Evolutionary conservation across 2,329 filamentous ascomycete genomes (phyloP), one percentile per base, ranked within the genome.

Genomic region (Apiospora arundinis): DNA sequence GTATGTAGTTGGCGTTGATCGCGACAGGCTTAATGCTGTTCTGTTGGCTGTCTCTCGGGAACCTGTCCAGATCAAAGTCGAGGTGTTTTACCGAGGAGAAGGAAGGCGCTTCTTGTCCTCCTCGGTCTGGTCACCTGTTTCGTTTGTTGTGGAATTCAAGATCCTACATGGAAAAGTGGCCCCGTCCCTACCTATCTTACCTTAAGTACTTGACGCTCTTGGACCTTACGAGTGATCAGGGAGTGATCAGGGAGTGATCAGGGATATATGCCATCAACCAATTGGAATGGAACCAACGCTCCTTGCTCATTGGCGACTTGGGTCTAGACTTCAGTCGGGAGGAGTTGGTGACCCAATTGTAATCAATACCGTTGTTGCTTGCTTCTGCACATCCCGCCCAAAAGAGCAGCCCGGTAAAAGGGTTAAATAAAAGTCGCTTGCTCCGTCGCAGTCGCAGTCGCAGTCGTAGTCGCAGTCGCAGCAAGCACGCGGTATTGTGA

Each of bases 141-240:
- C 52, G 52, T 56, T 49, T 23, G 12, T 32, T 32, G 25, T 56
- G 49, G 49, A 56, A 56, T 56, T 56, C 49, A 25, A 56, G 49
- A 56, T 56, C 49, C 49, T 60, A 37, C 28, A 37, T 37, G 21
- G 28, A 60, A 60, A 60, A 60, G 52, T 60, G 52, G 52, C 28
- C 21, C 52, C 52, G 12, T 14, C 16, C 9, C 42, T 45, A 14
- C 42, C 42, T 45, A 45, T 12, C 16, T 45, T 4, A 32, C 32
- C 32, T 32, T 32, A 32, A 3, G 32, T 16, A 52, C 23, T 52
- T 14, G 25, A 52, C 48, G 49, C 49, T 56, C 25, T 32, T 32
- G 11, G 12, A 4, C 4, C 45, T 28, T 37, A n/a, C 42, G 32
- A 32, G 32, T 18, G 12, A 32, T 28, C 42, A 48, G 52, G 67